Evolutionary conservation across 2,329 filamentous ascomycete species (phyloP), one percentile per base, ranked within the genome.

Genomic region (Colletotrichum orchidophilum): DNA sequence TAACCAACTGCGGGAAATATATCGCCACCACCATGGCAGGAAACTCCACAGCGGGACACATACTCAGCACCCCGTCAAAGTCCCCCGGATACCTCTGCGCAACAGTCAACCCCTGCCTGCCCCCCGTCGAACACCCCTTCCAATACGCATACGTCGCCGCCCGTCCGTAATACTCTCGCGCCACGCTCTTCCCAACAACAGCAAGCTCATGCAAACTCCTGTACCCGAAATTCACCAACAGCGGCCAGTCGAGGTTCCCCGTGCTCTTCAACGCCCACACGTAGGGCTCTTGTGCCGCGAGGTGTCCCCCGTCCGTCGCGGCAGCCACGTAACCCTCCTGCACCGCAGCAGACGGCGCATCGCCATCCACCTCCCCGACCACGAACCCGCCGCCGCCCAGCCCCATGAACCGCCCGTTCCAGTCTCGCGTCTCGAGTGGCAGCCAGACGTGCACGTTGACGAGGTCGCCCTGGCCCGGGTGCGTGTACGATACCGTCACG

Each of bases 121-220:
- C 89, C 6, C 90, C 90, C 0, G 87, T 86, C 0, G 87, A 90
- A 75, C 89, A 91, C 8, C 89, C 89, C 2, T 86, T 75, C 70
- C 86, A 91, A 77, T 91, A 91, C 11, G 62, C 57, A 0, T 83
- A 86, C 66, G 84, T 85, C 0, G 79, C 76, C 0, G 26, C 5
- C 2, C 64, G 71, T 0, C 80, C 78, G 73, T 90, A 90, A 76
- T 85, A 88, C 12, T 78, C 76, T 31, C 82, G 72, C 3, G 83
- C 81, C 24, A 90, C 74, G 6, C 80, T 71, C 75, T 90, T 90
- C 24, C 83, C 84, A 2, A 86, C 74, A 3, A 85, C 79, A 0
- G 86, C 83, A 33, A 84, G 85, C n/a, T 72, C 69, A 12, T 69
- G 65, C 5, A 69, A 54, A 13, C 64, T 57, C 3, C 52, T 4